Evolutionary conservation across 2,329 filamentous ascomycete species (phyloP), one percentile per base, ranked within the genome.

Genomic region (Periconia macrospinosa): DNA sequence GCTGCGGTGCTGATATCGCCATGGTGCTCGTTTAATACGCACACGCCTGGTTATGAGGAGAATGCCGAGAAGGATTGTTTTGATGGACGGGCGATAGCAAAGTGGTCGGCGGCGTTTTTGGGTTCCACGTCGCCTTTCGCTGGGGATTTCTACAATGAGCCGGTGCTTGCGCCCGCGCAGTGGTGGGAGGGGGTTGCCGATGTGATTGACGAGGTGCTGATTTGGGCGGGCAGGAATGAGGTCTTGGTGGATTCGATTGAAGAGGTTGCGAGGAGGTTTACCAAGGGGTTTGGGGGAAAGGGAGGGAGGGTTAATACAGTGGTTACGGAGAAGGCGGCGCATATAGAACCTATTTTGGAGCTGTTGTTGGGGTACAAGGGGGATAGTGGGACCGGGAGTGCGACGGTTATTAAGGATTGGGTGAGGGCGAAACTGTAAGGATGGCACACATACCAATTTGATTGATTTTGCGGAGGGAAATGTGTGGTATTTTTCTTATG

Each of bases 181-280:
- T 87, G 84, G 84, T 87, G 81, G 76, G 63, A 74, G 10, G 75
- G 72, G 2, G 71, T 83, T 13, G 73, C 78, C 0, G 75, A 68
- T 33, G 56, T 73, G 2, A 68, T 83, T 2, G 70, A 75, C 18
- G 75, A 79, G 41, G 72, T 86, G 1, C 61, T 85, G 20, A 74
- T 87, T 6, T 79, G 80, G 57, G 81, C 74, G 1, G 85, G 85
- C 0, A 78, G 73, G 1, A 78, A 81, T 46, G 85, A 87, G 70
- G 73, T 85, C 14, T 56, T 87, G 23, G 69, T 84, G 33, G 84
- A 85, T 58, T 75, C 79, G 14, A 85, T 87, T 47, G 63, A 76
- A 46, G 75, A 78, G 18, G 79, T 86, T 57, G 75, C 73, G 19
- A 66, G 70, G 45, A 81, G 76, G 52, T 72, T 86, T 23, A 74